Percentiles rank a stretch among this genome's conserved stretches.
These are phyloP conservation scores for Mortierella sp. DNA, from an alignment of 371 early-diverging fungal genomes.

Conservation along the genomic window DNA sequence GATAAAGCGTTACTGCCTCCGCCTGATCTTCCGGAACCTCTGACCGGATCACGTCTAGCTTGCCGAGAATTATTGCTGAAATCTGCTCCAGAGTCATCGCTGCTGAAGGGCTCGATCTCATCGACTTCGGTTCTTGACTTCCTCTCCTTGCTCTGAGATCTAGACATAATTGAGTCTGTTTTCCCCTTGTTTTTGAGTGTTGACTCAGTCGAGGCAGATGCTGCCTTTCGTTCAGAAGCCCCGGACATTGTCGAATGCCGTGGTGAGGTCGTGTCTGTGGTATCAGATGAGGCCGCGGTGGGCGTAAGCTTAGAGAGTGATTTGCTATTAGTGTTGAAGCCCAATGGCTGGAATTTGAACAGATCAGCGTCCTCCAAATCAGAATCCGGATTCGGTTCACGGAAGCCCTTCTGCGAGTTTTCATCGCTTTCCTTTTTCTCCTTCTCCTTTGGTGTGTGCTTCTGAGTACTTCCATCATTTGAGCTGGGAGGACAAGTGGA, in stretches of 20 bases:
- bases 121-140: background rate
- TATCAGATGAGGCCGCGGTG: background rate
- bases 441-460: background rate
- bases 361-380: conserved; percentile 26
- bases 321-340: background rate
- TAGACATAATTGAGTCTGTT: background rate
- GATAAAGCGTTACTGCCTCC: background rate
- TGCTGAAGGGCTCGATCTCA: background rate
- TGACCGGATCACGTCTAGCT: background rate
- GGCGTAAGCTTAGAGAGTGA: background rate
- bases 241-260: background rate
- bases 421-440: background rate
- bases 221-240: background rate
- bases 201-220: background rate
- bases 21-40: too few species aligned
- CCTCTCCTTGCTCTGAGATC: background rate
- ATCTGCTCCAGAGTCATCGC: background rate
- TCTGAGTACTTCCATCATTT: background rate
- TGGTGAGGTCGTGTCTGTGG: background rate
- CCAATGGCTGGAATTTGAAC: background rate
- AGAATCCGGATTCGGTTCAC: conserved; percentile 18
- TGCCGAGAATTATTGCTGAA: background rate
- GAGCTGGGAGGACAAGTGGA: background rate
- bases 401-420: background rate
- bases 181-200: background rate